These are phyloP conservation scores for Amanita muscaria DNA, from an alignment of 768 basidiomycete genomes.

Conservation along the genomic window DNA sequence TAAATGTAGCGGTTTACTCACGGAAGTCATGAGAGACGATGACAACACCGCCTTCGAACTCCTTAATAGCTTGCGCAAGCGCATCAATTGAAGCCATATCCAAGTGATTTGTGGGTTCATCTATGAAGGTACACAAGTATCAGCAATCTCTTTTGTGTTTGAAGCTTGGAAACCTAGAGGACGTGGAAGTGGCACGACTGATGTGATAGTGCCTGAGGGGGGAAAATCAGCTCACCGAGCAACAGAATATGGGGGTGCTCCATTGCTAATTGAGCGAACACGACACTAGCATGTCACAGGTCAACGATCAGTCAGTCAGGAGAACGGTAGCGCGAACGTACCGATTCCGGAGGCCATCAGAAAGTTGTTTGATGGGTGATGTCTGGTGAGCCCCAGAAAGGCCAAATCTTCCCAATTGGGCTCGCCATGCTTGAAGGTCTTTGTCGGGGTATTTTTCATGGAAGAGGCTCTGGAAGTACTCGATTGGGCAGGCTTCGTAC, in stretches of 20 bases:
- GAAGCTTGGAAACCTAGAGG: too few species aligned
- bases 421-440: slow-evolving; percentile 88
- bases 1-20: slow-evolving; percentile 28
- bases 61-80: slow-evolving; percentile 90
- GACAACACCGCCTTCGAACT: slow-evolving; percentile 95
- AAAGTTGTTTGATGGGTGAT: slow-evolving; percentile 86
- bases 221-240: slow-evolving; percentile 42
- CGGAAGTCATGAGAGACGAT: slow-evolving; percentile 99
- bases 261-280: slow-evolving; percentile 94
- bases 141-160: background rate
- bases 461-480: slow-evolving; percentile 86
- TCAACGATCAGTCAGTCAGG: slow-evolving; percentile 4
- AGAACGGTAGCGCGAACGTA: slow-evolving; percentile 23
- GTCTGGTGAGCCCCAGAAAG: slow-evolving; percentile 92
- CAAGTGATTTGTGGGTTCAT: slow-evolving; percentile 96
- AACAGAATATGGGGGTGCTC: slow-evolving; percentile 94
- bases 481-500: slow-evolving; percentile 83
- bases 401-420: slow-evolving; percentile 93
- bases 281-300: slow-evolving; percentile 47
- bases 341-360: slow-evolving; percentile 95
- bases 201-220: slow-evolving; percentile 6
- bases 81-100: slow-evolving; percentile 99
- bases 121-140: slow-evolving; percentile 26
- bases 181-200: too few species aligned
- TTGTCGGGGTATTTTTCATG: slow-evolving; percentile 85